Evolutionary conservation across 2,329 filamentous ascomycete genomes (phyloP), one percentile per base, ranked within the genome.

Genomic region (Cercospora brassicicola): DNA sequence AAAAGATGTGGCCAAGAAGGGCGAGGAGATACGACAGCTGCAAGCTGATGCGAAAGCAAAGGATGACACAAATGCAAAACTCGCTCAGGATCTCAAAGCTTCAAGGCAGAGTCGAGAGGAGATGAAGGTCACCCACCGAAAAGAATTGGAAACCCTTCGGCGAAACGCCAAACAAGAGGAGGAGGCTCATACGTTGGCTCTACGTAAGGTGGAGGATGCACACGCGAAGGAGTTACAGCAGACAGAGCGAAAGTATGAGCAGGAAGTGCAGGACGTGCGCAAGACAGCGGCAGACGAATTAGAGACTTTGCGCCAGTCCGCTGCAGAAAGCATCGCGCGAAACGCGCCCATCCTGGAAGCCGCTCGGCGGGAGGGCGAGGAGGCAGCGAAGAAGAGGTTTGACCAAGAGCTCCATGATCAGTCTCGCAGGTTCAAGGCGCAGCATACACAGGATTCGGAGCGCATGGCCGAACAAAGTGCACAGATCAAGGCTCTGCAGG

Each of bases 321-420:
- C 65, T 18, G 66, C 67, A 20, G 51, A 56, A 59, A 53, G 15
- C 13, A 53, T 68, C 10, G 51, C 39, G 10, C 9, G 45, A 20
- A 66, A 68, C 9, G 23, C 60, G 26, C 67, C 59, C 15, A 55
- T 66, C 13, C 59, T 68, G 9, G 51, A 63, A 31, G 63, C 53
- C 15, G 67, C 39, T 23, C 59, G 63, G 13, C 42, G 30, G 13
- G 67, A 68, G 31, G 67, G 63, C 10, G 67, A 66, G 42, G 20
- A 42, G 26, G 2, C 7, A n/a, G 64, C 57, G 4, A 36, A 39
- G 10, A n/a, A 53, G 11, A 36, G 36, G 5, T 61, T 61, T 13
- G 45, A 56, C 9, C n/a, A 11, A 36, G 28, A 65, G 56, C 56
- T 65, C 26, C 39, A 61, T 4, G 64, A 53, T 26, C 33, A 59